Evolutionary conservation across 495 filamentous ascomycete species (phyloP), one percentile per base, ranked within the genome.

Genomic region (Tetracladium setigerum): DNA sequence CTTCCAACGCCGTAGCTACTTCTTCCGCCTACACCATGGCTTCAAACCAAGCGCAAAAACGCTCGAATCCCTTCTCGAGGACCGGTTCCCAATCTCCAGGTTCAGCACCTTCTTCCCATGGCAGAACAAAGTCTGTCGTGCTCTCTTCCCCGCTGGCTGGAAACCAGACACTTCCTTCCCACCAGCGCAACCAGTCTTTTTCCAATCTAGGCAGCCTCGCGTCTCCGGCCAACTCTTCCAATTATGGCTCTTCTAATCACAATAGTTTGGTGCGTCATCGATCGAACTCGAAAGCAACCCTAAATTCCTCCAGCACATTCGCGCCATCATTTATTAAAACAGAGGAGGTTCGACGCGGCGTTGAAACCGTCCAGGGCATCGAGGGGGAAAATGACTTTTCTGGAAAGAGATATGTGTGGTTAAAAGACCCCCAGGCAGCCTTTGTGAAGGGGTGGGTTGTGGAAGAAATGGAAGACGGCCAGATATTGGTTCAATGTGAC

Each of bases 311-410:
- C 0, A 76, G 70, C 0, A 99, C 92, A 18, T 99, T 99, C 68
- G 89, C 94, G 32, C 92, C 94, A 4, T 83, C 84, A 13, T 97
- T 97, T 61, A 96, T 99, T 64, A 94, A 90, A 58, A 74, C 81
- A 1, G 87, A 91, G 50, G 83, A 87, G 44, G 62, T 84, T 55
- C 71, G 81, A 47, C 74, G 78, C 31, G 77, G 69, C 14, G 65
- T 76, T 15, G 86, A 94, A 53, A 64, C 75, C 30, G 81, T 91
- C 15, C 76, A 79, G 14, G 83, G 85, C 5, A 83, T 92, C 42
- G 89, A 95, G 63, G 90, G 89, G 38, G 89, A 95, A 60, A 95
- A 92, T 66, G 94, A 97, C 72, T 96, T 99, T 64, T 97, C 92
- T 0, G 94, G 94, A n/a, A 95, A 89, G 64, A 79, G 92, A 70